Evolutionary conservation across 495 filamentous ascomycete genomes (phyloP).

Genomic region (Xylaria palmicola): DNA sequence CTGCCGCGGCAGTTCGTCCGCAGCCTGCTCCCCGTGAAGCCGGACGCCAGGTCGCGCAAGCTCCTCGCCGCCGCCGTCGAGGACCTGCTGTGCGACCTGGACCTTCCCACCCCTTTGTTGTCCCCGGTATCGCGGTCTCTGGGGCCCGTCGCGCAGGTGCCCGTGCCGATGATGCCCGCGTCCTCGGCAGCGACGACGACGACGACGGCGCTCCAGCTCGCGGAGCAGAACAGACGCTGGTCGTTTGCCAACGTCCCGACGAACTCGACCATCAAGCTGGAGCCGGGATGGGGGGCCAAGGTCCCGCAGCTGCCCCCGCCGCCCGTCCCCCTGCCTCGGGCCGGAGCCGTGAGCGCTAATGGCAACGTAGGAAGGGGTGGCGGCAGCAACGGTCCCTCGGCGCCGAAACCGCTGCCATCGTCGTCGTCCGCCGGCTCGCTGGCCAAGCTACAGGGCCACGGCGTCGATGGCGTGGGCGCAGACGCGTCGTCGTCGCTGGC

Average conservation of each 20-base stretch:
- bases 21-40: conserved; percentile 61
- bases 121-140: background rate
- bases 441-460: background rate
- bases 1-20: conserved; percentile 79
- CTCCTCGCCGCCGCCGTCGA: conserved; percentile 29
- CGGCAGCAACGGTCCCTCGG: background rate
- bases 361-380: background rate
- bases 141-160: background rate
- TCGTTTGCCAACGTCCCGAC: conserved; percentile 5
- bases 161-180: background rate
- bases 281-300: background rate
- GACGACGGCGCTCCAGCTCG: background rate
- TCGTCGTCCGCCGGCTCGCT: background rate
- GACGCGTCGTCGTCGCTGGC: background rate
- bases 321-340: conserved; percentile 10
- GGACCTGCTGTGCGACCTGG: conserved; percentile 25
- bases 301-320: conserved; percentile 2
- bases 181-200: conserved; percentile 7
- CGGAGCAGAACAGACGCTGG: conserved; percentile 13
- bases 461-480: background rate
- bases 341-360: background rate
- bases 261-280: background rate
- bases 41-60: conserved; percentile 26
- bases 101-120: conserved; percentile 14
- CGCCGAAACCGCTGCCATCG: conserved; percentile 4